Evolutionary conservation across 208 protist species (phyloP).

Genomic region (Crithidia fasciculata): DNA sequence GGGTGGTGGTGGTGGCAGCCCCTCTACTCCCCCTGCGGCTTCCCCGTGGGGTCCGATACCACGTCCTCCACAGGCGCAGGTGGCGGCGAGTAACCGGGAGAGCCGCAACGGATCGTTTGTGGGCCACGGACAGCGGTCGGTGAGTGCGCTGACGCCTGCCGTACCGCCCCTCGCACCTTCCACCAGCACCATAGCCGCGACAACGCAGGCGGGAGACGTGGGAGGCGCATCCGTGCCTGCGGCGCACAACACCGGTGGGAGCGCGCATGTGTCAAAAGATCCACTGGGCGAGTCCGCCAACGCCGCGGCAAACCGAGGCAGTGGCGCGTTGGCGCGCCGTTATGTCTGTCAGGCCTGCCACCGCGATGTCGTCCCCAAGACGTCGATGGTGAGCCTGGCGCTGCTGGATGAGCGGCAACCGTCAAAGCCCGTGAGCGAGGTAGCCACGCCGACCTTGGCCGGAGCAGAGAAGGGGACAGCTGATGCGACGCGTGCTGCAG

Average conservation of each 20-base stretch:
- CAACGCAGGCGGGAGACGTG: too few species aligned
- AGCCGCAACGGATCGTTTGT: conserved; percentile 17
- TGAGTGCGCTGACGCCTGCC: not conserved
- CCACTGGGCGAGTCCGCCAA: conserved; percentile 4
- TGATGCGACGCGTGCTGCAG: not conserved
- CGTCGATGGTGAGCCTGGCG: conserved; percentile 17
- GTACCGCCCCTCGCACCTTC: conserved; percentile 11
- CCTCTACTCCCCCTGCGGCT: not conserved
- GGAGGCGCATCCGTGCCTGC: too few species aligned
- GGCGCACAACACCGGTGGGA: not conserved
- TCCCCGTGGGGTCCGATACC: not conserved
- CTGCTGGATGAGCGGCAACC: conserved; percentile 6
- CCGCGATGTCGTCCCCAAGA: conserved; percentile 24
- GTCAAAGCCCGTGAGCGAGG: conserved; percentile 9
- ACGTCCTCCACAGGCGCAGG: not conserved
- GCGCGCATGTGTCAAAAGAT: not conserved
- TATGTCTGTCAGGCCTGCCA: conserved; percentile 33
- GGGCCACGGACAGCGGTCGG: not conserved
- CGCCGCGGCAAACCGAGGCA: not conserved
- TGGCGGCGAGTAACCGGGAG: not conserved
- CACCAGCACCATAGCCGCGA: not conserved
- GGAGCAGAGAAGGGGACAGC: not conserved
- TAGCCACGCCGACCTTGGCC: not conserved
- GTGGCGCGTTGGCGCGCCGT: conserved; percentile 1
- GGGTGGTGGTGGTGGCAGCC: not conserved